phyloP scores from a whole-genome alignment of 2,329 filamentous ascomycete genomes.

The Daldinia sp. region DNA sequence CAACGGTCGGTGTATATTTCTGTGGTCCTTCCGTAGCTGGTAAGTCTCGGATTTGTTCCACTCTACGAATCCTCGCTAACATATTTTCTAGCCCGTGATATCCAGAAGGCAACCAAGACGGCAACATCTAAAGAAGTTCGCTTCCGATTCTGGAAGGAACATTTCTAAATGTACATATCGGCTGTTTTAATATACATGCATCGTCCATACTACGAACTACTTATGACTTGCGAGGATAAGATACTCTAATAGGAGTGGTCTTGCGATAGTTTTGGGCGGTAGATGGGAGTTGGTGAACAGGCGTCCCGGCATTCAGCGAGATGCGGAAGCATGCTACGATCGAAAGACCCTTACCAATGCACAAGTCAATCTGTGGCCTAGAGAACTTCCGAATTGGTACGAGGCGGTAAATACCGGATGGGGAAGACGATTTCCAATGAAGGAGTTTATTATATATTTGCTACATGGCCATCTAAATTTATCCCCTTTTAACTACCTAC shows the following conservation, averaged over 20 bases:
- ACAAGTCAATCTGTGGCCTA: constrained; percentile 15
- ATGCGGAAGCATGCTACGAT: constrained; percentile 19
- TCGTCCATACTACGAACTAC: constrained; percentile 10
- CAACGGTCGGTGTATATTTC: constrained; percentile 96
- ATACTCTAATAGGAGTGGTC: constrained; percentile 9
- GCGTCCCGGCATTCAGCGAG: constrained; percentile 3
- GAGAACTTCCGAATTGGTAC: constrained; percentile 17
- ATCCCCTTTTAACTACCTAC: constrained; percentile 21
- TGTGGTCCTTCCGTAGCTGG: constrained; percentile 83
- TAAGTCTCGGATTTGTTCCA: constrained; percentile 48
- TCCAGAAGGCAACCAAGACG: constrained; percentile 79
- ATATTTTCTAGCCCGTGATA: constrained; percentile 73
- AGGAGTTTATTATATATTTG: constrained; percentile 26
- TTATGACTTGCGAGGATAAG: constrained; percentile 7
- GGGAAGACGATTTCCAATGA: constrained; percentile 24
- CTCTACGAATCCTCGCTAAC: constrained; percentile 46
- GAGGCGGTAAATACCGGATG: constrained; percentile 23
- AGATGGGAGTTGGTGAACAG: constrained; percentile 1
- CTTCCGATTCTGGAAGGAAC: constrained; percentile 99
- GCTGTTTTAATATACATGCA: constrained; percentile 21
- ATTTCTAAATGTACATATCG: constrained; percentile 63
- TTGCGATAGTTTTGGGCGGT: not conserved
- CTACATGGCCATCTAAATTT: constrained; percentile 3
- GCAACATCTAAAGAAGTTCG: constrained; percentile 80
- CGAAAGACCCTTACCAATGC: constrained; percentile 19